These are phyloP conservation scores for Cladophialophora psammophila DNA, from an alignment of 2,329 filamentous ascomycete genomes.

Conservation along the genomic window DNA sequence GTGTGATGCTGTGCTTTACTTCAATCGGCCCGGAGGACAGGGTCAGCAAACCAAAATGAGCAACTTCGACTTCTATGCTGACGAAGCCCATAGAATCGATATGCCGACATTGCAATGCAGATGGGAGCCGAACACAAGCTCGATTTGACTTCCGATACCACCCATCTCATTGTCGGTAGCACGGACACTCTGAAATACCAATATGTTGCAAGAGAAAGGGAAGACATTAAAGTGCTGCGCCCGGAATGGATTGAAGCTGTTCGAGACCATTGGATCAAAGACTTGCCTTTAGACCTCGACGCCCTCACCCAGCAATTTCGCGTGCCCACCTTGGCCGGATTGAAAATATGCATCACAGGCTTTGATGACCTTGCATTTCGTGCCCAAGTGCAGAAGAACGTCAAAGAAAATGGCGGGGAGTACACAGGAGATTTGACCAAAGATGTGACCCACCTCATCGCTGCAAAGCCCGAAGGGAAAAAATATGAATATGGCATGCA, in stretches of 20 bases:
- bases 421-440: slow-evolving; percentile 90
- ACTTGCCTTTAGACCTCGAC: slow-evolving; percentile 75
- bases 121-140: slow-evolving; percentile 89
- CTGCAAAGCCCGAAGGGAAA: slow-evolving; percentile 77
- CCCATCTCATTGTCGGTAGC: slow-evolving; percentile 89
- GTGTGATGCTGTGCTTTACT: slow-evolving; percentile 85
- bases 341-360: slow-evolving; percentile 73
- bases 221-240: slow-evolving; percentile 82
- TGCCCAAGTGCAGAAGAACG: slow-evolving; percentile 71
- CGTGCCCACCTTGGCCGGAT: slow-evolving; percentile 55
- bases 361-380: slow-evolving; percentile 73
- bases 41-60: slow-evolving; percentile 58
- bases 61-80: slow-evolving; percentile 27
- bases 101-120: slow-evolving; percentile 65
- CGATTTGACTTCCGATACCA: slow-evolving; percentile 94
- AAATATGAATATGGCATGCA: slow-evolving; percentile 88
- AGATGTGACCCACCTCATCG: slow-evolving; percentile 85
- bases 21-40: slow-evolving; percentile 80
- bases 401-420: slow-evolving; percentile 75
- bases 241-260: slow-evolving; percentile 86
- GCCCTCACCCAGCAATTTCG: slow-evolving; percentile 68
- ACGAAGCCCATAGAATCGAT: slow-evolving; percentile 46
- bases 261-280: slow-evolving; percentile 78
- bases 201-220: slow-evolving; percentile 88
- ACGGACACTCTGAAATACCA: slow-evolving; percentile 92